Conservation (phyloP, 768 basidiomycete genomes). For the Rhodosporidiobolus sp. region DNA sequence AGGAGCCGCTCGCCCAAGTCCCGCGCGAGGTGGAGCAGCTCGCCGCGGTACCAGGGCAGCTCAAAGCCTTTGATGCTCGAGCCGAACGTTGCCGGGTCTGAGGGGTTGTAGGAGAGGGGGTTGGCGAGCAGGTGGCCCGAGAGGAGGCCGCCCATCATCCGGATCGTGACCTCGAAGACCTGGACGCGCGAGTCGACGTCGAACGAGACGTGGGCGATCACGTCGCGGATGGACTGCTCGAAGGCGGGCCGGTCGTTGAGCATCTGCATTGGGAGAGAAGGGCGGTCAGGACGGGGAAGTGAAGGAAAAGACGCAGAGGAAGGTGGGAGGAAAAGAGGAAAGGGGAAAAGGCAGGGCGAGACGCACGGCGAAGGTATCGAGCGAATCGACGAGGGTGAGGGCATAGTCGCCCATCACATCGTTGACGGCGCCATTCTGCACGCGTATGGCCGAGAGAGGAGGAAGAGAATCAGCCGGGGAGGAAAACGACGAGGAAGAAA, state of each 20-base stretch:
- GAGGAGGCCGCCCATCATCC: conserved; percentile 83
- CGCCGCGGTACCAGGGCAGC: conserved; percentile 70
- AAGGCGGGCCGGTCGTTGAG: conserved; percentile 74
- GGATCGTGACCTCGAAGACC: conserved; percentile 94
- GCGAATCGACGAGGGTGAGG: conserved; percentile 55
- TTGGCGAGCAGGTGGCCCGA: conserved; percentile 68
- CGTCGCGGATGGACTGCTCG: conserved; percentile 74
- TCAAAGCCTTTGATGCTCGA: conserved; percentile 36
- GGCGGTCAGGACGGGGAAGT: too few species aligned
- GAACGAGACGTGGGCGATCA: conserved; percentile 79
- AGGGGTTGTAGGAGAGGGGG: neutral
- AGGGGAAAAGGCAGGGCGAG: neutral
- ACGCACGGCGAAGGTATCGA: conserved; percentile 74
- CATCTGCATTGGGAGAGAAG: too few species aligned
- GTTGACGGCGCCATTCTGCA: conserved; percentile 70
- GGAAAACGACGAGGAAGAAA: conserved; percentile 11
- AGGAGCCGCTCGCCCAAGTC: conserved; percentile 82
- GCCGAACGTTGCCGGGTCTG: neutral
- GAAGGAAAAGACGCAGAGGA: too few species aligned
- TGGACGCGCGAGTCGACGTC: conserved; percentile 95
- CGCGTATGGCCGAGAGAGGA: too few species aligned
- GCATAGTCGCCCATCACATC: conserved; percentile 85
- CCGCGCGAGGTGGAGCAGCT: conserved; percentile 68
- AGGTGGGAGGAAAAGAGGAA: neutral
- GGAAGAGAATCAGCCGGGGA: neutral